Evolutionary conservation across 2,329 filamentous ascomycete species (phyloP), one percentile per base, ranked within the genome.

Genomic region (Fusarium sp.): DNA sequence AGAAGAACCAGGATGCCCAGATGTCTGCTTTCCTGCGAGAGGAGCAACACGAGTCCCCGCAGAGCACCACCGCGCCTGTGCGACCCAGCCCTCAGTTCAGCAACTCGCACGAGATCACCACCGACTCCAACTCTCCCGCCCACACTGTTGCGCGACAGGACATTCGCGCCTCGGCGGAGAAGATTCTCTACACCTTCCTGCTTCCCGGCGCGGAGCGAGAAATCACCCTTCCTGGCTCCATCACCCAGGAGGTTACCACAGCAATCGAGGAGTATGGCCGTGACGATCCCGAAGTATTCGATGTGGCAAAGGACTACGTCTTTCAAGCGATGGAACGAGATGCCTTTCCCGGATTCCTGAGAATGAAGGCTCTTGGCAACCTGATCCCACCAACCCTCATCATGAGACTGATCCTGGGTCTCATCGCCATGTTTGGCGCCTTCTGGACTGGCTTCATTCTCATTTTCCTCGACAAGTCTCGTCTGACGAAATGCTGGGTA

Each of bases 291-390:
- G 97, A 99, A 82, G 93, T 99, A 14, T 99, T 99, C 79, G 97
- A 98, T 81, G 92, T 94, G 22, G 97, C 97, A 64, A 99, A 99
- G 86, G 97, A 99, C 85, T 99, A 98, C 82, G 97, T 98, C 72
- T 99, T 98, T 83, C 97, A 99, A 84, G 97, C 97, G 37, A 99
- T 99, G 97, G 97, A 99, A 85, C 91, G 97, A 65, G 97, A 99
- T 85, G 97, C 97, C n/a, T 99, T 98, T 81, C 97, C 97, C 1
- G 96, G 96, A 1, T 99, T 99, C 84, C 88, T 99, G 68, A 90
- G 96, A 80, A 94, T 95, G 85, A 98, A 98, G 85, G 97, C 97
- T 4, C 88, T 99, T 27, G 97, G 97, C 69, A 99, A 99, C 80
- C 89, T 99, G 15, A 96, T 99, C 32, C 97, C 96, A 4, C 91